Base-by-base conservation (phyloP, 2,329 filamentous ascomycete genomes). In the Ilyonectria mors-panacis region DNA sequence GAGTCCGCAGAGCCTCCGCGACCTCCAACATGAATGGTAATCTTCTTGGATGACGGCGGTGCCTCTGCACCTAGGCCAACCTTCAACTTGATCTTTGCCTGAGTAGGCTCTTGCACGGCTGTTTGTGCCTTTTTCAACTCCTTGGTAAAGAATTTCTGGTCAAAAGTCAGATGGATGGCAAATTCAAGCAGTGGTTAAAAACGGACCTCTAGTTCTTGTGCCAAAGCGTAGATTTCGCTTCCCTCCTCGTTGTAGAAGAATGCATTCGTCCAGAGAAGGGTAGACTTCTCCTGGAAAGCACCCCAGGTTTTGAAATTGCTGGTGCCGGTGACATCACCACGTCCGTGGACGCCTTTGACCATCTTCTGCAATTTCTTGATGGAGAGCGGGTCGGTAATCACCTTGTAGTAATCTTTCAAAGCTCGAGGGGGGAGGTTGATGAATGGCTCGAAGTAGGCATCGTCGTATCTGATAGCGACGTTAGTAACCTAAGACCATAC, bases 201-300 rank as follows among this genome's bases (percentile, higher is more conserved):
- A 74, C 75, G 55, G 83, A 94, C 93, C 88, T 97, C 91, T 7
- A 98, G 88, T 66, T 96, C 91, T 55, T 91, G 88, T 1, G 94
- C 94, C 67, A 96, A 85, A 23, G 88, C 85, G 70, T 91, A 94
- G 58, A 97, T 95, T 17, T 94, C 92, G 76, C 95, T 97, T 4
- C 92, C 93, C 77, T 97, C 94, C 79, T 97, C 94, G 73, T 98
- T 98, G 84, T 95, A 98, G 66, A 92, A 92, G 75, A 91, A 92
- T 0, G 94, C 94, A 79, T 98, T 98, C 55, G 87, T 88, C 95
- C 95, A 98, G 48, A 98, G 90, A 59, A 93, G 86, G 74, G 91
- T 93, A 13, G 93, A 87, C 75, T 93, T 93, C 60, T 94, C 91
- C 78, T 94, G 94, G 71, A 97, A 94, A 1, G 90, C 87, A 63